These are phyloP conservation scores for Phytopythium ostracodes DNA, from an alignment of 352 stramenopile genomes.

Conservation along the genomic window DNA sequence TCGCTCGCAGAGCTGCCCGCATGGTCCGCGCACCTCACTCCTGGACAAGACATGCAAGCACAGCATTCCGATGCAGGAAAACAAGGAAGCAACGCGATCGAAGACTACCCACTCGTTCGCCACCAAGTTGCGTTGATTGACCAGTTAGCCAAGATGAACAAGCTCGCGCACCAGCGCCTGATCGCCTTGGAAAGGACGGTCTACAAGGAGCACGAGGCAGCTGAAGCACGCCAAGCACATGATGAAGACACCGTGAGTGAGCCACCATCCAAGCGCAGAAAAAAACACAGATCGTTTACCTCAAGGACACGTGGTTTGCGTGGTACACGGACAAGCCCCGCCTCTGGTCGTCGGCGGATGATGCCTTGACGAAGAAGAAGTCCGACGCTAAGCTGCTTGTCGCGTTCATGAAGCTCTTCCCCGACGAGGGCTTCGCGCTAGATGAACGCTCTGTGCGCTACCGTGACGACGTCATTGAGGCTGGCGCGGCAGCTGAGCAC, in stretches of 20 bases:
- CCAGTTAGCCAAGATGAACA: conserved; percentile 1
- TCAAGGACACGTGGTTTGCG: conserved; percentile 14
- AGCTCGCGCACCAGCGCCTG: not conserved
- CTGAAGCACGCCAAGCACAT: not conserved
- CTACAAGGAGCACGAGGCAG: not conserved
- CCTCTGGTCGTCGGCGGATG: conserved; percentile 1
- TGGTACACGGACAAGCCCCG: conserved; percentile 12
- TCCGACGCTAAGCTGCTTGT: conserved; percentile 9
- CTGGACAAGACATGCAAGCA: no score
- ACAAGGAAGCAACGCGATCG: not conserved
- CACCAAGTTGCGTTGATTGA: not conserved
- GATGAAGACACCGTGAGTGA: not conserved
- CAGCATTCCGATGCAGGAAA: no score
- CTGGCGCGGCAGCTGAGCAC: conserved; percentile 6
- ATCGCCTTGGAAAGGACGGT: not conserved
- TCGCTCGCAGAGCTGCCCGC: no score
- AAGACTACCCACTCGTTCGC: not conserved
- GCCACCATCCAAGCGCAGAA: not conserved
- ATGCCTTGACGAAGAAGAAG: conserved; percentile 2
- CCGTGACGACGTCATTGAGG: conserved; percentile 4
- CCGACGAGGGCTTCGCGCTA: conserved; percentile 6
- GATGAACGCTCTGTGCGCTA: not conserved
- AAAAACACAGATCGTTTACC: not conserved
- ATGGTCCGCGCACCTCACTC: no score
- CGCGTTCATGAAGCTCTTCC: conserved; percentile 15